phyloP scores from a whole-genome alignment of 2,329 filamentous ascomycete genomes.

The Fusarium burgessii region DNA sequence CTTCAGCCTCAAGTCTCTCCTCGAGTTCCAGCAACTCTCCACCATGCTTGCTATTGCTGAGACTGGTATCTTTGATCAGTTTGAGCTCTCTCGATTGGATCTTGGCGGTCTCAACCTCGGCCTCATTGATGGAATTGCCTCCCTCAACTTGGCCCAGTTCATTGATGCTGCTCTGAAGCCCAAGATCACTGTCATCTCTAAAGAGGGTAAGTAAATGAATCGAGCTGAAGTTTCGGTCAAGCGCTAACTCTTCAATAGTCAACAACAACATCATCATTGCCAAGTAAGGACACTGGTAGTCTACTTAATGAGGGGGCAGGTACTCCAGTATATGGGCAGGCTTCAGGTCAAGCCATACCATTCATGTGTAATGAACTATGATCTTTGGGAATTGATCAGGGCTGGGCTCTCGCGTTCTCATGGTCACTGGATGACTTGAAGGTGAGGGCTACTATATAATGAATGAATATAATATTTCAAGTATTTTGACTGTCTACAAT shows the following conservation, averaged over 20 bases:
- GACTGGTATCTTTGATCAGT: constrained; percentile 48
- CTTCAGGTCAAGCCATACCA: constrained; percentile 21
- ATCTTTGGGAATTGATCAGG: not conserved
- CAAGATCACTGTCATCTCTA: constrained; percentile 47
- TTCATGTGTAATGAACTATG: constrained; percentile 13
- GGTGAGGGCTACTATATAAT: not conserved
- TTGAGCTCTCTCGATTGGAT: constrained; percentile 46
- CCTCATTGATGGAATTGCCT: constrained; percentile 45
- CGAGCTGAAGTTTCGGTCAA: accelerated
- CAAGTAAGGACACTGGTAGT: not conserved
- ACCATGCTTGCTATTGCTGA: constrained; percentile 52
- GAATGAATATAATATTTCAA: constrained; percentile 2
- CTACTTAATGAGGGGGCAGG: constrained; percentile 24
- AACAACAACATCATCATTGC: constrained; percentile 14
- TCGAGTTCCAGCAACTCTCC: constrained; percentile 57
- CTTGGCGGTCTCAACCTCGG: constrained; percentile 49
- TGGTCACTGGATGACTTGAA: constrained; percentile 22
- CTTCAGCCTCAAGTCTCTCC: constrained; percentile 56
- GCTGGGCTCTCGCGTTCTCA: not conserved
- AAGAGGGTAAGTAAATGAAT: constrained; percentile 34
- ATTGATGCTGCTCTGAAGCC: constrained; percentile 45
- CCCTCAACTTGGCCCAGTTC: constrained; percentile 48
- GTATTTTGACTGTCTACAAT: not conserved
- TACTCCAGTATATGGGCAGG: constrained; percentile 18
- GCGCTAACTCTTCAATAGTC: constrained; percentile 7